Evolutionary conservation across 1,139 yeast genomes (phyloP), one percentile per base, ranked within the genome.

Genomic region (Geotrichum restrictum): DNA sequence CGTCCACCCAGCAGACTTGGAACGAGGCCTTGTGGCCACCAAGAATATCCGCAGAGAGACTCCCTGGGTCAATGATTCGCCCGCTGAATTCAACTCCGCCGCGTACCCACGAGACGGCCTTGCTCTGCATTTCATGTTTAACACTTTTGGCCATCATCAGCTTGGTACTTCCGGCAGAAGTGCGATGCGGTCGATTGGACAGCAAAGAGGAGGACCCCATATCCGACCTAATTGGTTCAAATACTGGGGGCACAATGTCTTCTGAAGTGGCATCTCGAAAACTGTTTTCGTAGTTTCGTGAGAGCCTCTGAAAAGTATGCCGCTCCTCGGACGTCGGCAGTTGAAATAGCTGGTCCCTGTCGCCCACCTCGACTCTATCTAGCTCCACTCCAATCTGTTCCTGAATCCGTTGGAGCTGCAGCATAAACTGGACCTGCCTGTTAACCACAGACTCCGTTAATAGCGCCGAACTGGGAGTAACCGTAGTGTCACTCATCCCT

Each of bases 401-500:
- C 29, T 43, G 47, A 3, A 43, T n/a, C 39, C 22, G 39, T 33
- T 43, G 47, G 6, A 43, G 38, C 38, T 19, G 47, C 31, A 43
- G 3, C 47, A 43, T 43, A 16, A 43, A 43, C 31, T 27, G 36
- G 4, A 43, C 47, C 27, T 43, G 47, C 39, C 31, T 16, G 19
- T 43, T 27, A 2, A 43, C 27, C 38, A 43, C 47, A 16, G 37
- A 29, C 14, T 42, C 45, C 13, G 45, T n/a, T 27, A 34, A 33
- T n/a, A 22, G 32, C n/a, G 43, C 40, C 14, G 50, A 47, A 10
- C 42, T 39, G 3, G 45, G 50, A 3, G 50, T 47, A 6, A 47
- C 50, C 11, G 50, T 47, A 8, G 50, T 22, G 19, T 47, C 50
- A 19, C 50, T 47, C 24, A 31, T 8, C 13, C 34, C 50, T 13